Conservation (phyloP, 2,329 filamentous ascomycete species). For the Onygenales sp. region DNA sequence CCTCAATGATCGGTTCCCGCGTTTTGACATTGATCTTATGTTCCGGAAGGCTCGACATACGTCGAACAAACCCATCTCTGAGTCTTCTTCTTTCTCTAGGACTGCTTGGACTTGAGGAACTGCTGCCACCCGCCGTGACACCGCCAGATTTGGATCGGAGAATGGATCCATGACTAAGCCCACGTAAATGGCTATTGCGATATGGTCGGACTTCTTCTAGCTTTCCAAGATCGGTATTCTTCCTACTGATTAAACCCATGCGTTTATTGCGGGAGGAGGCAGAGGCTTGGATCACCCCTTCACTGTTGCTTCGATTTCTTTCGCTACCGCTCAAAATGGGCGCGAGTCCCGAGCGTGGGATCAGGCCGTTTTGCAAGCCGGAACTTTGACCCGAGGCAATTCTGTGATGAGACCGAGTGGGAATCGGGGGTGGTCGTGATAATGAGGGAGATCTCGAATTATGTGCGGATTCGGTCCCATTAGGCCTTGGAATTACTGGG, state of each 20-base stretch:
- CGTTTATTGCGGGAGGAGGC: slow-evolving; percentile 43
- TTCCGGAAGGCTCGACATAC: slow-evolving; percentile 49
- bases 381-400: slow-evolving; percentile 35
- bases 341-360: slow-evolving; percentile 63
- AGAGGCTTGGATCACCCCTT: slow-evolving; percentile 45
- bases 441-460: slow-evolving; percentile 60
- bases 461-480: slow-evolving; percentile 56
- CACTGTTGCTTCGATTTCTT: slow-evolving; percentile 52
- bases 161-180: slow-evolving; percentile 49
- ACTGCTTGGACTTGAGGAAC: slow-evolving; percentile 36
- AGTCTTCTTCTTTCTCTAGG: slow-evolving; percentile 32
- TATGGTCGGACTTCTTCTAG: slow-evolving; percentile 44
- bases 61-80: slow-evolving; percentile 38
- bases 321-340: slow-evolving; percentile 57
- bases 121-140: slow-evolving; percentile 24
- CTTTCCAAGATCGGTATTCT: slow-evolving; percentile 45
- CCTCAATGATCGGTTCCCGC: slow-evolving; percentile 44
- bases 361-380: slow-evolving; percentile 31
- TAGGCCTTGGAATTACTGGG: slow-evolving; percentile 47
- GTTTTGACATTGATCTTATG: slow-evolving; percentile 40
- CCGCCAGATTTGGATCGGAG: slow-evolving; percentile 29
- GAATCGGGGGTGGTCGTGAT: slow-evolving; percentile 64
- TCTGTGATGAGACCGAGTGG: slow-evolving; percentile 70
- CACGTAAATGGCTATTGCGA: slow-evolving; percentile 46
- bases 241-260: slow-evolving; percentile 52